These are phyloP conservation scores for Aspergillus sp. DNA, from an alignment of 2,329 filamentous ascomycete genomes.

Conservation along the genomic window DNA sequence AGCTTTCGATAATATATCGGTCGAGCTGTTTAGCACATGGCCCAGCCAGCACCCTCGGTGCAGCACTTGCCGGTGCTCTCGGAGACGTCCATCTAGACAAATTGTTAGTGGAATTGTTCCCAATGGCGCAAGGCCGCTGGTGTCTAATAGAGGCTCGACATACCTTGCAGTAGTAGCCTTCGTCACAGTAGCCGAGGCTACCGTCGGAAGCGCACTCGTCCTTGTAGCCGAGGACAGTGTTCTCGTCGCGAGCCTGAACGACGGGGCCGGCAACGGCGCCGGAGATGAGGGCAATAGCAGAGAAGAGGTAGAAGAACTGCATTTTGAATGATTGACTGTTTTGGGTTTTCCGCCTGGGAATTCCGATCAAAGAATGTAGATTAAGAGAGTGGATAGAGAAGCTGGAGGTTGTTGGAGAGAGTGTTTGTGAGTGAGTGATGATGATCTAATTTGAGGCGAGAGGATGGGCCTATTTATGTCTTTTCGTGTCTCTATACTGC, in stretches of 20 bases:
- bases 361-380: neutral
- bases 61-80: neutral
- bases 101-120: neutral
- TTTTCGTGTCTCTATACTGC: neutral
- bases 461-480: neutral
- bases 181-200: neutral
- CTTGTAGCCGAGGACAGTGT: neutral
- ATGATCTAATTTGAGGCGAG: neutral
- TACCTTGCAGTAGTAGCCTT: neutral
- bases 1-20: neutral
- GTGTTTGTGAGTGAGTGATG: neutral
- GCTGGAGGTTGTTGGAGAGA: neutral
- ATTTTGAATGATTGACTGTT: neutral
- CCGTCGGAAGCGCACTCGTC: neutral
- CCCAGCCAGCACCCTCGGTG: neutral
- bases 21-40: neutral
- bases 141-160: neutral
- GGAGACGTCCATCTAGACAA: neutral
- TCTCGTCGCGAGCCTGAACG: neutral
- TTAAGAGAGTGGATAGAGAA: neutral
- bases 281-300: neutral
- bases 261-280: neutral
- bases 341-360: neutral
- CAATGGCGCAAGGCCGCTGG: no score
- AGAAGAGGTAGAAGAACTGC: neutral